Base-by-base conservation (phyloP, 805 yeast species). In the Komagataella mondaviorum region DNA sequence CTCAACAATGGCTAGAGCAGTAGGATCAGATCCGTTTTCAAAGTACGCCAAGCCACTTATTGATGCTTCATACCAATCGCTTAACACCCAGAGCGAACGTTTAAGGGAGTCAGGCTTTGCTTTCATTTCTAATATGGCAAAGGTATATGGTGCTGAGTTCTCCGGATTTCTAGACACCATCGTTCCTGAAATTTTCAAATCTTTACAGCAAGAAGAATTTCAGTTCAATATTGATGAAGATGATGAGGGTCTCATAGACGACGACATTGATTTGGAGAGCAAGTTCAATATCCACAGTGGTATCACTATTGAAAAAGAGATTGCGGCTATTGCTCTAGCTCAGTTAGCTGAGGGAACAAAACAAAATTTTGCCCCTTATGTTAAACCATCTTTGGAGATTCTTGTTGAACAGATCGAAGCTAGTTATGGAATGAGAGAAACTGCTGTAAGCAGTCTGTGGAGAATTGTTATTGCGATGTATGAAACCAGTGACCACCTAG, bases 1-100 rank as follows among this genome's bases (percentile, higher is more conserved):
- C 57, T 86, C 96, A 47, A 85, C 96, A 14, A 83, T 93, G 85
- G 97, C 96, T 52, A 80, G 90, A 67, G 97, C 99, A 52, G 97
- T 93, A 54, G 96, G 97, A 56, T 85, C 93, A 51, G 91, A 85
- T 59, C 74, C 88, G 0, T 93, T 93, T 71, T 79, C 87, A 46
- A 80, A 85, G 47, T 88, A 78, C 65, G 96, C 96, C 50, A 82
- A 83, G 63, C 91, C 96, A 23, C 76, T 90, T 65, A 87, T 89
- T 58, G 85, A 86, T 63, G 88, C 96, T 54, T 90, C 96, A 24
- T 85, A 88, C 63, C 73, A 73, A 53, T 83, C 95, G 51, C 76
- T 91, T 58, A 76, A 79, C 57, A 80, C 91, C 39, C 85, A 84
- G 52, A 83, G 83, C 65, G 78, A 90, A 47, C 79, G 96, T 71